Percentiles rank a stretch among this genome's conserved stretches.
Conservation (phyloP, 2,329 filamentous ascomycete species). For the Colletotrichum somersetense region DNA sequence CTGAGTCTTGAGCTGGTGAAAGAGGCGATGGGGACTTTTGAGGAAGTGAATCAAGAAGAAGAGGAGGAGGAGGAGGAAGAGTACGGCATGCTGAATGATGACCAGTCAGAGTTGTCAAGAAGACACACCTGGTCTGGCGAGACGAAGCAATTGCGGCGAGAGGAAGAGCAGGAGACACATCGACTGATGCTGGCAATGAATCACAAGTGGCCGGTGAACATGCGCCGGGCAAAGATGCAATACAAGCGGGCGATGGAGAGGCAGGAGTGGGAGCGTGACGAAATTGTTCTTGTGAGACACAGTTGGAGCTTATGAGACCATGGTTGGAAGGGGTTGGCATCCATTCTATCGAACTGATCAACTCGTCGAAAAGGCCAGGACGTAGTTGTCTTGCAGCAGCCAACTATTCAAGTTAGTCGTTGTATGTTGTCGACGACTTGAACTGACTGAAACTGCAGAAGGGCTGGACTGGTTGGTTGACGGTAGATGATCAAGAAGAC, state of each 20-base stretch:
- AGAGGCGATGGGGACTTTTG: background rate
- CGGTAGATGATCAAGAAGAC: background rate
- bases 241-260: slow-evolving; percentile 23
- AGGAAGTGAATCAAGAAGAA: background rate
- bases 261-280: slow-evolving; percentile 26
- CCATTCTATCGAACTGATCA: background rate
- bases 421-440: too few relatives aligned
- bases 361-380: background rate
- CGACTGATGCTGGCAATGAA: slow-evolving; percentile 15
- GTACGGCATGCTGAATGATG: background rate
- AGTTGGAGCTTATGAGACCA: background rate
- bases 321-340: too few relatives aligned
- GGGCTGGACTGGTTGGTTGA: background rate
- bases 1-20: background rate
- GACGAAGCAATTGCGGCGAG: background rate
- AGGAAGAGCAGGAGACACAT: slow-evolving; percentile 10
- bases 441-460: background rate
- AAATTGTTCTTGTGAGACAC: slow-evolving; percentile 40
- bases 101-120: too few relatives aligned
- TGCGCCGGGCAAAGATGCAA: slow-evolving; percentile 17
- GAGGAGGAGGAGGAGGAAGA: background rate
- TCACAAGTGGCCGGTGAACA: slow-evolving; percentile 30
- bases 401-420: background rate
- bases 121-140: background rate
- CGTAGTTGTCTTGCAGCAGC: background rate